Base-by-base conservation (phyloP, 148 eudicot genomes). In the Camellia japonica region DNA sequence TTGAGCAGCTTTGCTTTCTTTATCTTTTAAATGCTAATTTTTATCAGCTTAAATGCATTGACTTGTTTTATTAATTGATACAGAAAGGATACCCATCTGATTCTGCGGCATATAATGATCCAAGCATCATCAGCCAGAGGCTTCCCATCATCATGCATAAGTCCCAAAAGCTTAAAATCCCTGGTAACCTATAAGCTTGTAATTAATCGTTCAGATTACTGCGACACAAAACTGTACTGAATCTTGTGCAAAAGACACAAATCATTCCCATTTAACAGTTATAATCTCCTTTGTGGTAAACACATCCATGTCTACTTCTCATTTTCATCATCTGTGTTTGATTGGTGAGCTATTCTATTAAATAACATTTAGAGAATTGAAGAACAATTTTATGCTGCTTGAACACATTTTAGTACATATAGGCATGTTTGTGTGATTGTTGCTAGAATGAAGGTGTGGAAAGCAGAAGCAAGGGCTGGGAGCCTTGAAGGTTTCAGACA, bases 81-180 rank as follows among this genome's bases (percentile, higher is more conserved):
- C 98, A 94, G 99, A 93, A 92, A 89, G 98, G 98, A 64, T 94
- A 87, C 85, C 93, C 94, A 69, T 86, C 85, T 80, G 97, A 92
- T 71, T 86, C 87, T 86, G 91, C 93, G 72, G 90, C 97, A 62
- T 96, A 96, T 84, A 89, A 75, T 82, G 98, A 96, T 86, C 99
- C 99, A 80, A 89, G 88, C 85, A 64, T 72, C 84, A 93, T 92
- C 78, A 81, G 84, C 83, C 88, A 89, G 82, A 91, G 90, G 89
- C 99, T 96, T 71, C 94, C 98, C 16, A 72, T 93, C 71, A 77
- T 89, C 85, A 83, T 83, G 93, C 91, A 86, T 51, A 90, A 85
- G 88, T 90, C 93, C 82, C 91, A 96, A 76, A 96, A 90, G 92
- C 99, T 93, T 84, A 87, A 78, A 74, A 71, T 93, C 84, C 78